Percentiles rank a stretch among this genome's conserved stretches.
Conservation (phyloP, 495 filamentous ascomycete species). For the Parathielavia hyrcaniae region DNA sequence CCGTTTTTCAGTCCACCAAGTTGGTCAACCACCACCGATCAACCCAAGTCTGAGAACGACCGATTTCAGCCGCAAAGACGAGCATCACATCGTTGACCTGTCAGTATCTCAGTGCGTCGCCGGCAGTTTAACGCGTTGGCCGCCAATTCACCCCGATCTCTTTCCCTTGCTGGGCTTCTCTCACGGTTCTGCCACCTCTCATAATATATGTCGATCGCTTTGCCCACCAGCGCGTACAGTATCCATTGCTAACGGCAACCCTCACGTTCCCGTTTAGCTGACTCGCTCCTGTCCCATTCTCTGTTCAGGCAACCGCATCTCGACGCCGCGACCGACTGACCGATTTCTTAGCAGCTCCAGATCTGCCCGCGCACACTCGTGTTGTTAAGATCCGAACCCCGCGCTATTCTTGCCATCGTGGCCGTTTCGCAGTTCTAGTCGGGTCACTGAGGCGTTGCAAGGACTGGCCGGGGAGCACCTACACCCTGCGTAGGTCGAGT, state of each 20-base stretch:
- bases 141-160: not conserved
- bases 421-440: not conserved
- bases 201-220: not conserved
- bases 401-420: not conserved
- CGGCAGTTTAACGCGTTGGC: not conserved
- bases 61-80: not conserved
- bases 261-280: not conserved
- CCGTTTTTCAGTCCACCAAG: not conserved
- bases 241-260: not conserved
- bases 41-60: not conserved
- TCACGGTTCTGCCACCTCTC: not conserved
- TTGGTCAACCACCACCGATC: not conserved
- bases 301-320: not conserved
- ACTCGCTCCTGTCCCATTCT: not conserved
- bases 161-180: not conserved
- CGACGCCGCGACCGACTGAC: not conserved
- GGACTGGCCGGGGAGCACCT: not conserved
- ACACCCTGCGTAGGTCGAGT: slow-evolving; percentile 1
- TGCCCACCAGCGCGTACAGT: not conserved
- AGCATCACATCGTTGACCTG: not conserved
- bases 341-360: not conserved
- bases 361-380: not conserved
- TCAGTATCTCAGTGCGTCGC: not conserved
- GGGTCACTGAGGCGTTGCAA: not conserved
- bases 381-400: not conserved